Conservation (phyloP, 2,329 filamentous ascomycete species). For the Colletotrichum tamarilloi region DNA sequence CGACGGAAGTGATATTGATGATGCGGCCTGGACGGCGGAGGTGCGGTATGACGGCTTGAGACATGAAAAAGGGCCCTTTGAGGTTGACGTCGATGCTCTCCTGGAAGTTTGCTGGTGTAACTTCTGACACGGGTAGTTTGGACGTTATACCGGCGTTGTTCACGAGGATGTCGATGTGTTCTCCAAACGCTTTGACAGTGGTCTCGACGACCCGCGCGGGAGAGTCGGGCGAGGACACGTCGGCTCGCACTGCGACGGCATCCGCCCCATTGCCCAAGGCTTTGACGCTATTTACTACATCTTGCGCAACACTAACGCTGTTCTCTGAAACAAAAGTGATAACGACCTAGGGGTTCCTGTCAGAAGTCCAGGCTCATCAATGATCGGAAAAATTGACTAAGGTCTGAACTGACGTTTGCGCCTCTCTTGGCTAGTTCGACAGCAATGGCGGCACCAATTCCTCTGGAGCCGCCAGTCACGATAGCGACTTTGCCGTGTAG, state of each 20-base stretch:
- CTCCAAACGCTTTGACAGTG: neutral
- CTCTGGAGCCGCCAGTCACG: conserved; percentile 56
- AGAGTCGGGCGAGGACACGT: neutral
- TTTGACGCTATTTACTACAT: neutral
- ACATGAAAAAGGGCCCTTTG: conserved; percentile 16
- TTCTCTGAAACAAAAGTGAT: neutral
- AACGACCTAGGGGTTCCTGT: neutral
- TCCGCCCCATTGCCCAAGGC: neutral
- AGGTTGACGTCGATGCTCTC: conserved; percentile 9
- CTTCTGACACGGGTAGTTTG: neutral
- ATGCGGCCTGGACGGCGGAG: conserved; percentile 15
- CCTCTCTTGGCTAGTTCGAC: conserved; percentile 65
- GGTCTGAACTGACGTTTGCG: conserved; percentile 42
- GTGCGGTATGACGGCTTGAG: conserved; percentile 1
- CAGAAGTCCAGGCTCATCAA: neutral
- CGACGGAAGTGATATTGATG: conserved; percentile 24
- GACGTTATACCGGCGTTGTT: conserved; percentile 23
- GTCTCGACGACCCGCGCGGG: neutral
- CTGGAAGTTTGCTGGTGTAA: conserved; percentile 7
- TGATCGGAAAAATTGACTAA: neutral
- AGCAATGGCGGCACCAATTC: conserved; percentile 69
- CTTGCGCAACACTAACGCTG: neutral
- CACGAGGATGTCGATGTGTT: conserved; percentile 23
- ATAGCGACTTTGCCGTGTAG: conserved; percentile 41
- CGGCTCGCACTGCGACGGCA: neutral